phyloP scores from a whole-genome alignment of 371 early-diverging fungal species.

The Rhizopus sp. region DNA sequence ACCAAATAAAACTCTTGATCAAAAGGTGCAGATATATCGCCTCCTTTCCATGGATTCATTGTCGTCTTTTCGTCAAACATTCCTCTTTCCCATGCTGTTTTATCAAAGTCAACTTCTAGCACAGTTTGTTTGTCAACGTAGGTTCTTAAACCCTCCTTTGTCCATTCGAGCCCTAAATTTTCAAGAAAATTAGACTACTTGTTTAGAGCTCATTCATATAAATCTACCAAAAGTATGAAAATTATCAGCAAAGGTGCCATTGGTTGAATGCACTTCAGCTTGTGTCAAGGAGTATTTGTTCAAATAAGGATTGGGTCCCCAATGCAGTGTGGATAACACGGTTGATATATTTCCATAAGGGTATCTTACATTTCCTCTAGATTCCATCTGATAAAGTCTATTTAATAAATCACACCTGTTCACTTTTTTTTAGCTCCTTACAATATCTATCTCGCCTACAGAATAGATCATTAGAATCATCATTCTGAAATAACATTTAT shows the following conservation, averaged over 20 bases:
- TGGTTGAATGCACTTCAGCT: slow-evolving; percentile 30
- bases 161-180: slow-evolving; percentile 59
- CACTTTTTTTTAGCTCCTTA: slow-evolving; percentile 12
- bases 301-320: slow-evolving; percentile 56
- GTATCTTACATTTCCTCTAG: slow-evolving; percentile 59
- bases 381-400: slow-evolving; percentile 46
- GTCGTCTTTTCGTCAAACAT: slow-evolving; percentile 42
- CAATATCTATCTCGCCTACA: slow-evolving; percentile 54
- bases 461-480: not conserved
- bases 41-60: slow-evolving; percentile 57
- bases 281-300: slow-evolving; percentile 47
- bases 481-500: not conserved
- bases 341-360: slow-evolving; percentile 44
- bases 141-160: slow-evolving; percentile 57
- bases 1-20: slow-evolving; percentile 67
- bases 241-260: slow-evolving; percentile 46
- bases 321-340: slow-evolving; percentile 61
- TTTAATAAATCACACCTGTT: not conserved
- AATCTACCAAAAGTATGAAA: slow-evolving; percentile 43
- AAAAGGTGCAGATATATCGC: slow-evolving; percentile 61
- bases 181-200: not conserved
- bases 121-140: slow-evolving; percentile 60
- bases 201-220: not conserved
- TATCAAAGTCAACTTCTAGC: slow-evolving; percentile 57
- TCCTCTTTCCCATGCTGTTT: slow-evolving; percentile 50